Evolutionary conservation across 2,329 filamentous ascomycete species (phyloP), one percentile per base, ranked within the genome.

Genomic region (Fusarium sp.): DNA sequence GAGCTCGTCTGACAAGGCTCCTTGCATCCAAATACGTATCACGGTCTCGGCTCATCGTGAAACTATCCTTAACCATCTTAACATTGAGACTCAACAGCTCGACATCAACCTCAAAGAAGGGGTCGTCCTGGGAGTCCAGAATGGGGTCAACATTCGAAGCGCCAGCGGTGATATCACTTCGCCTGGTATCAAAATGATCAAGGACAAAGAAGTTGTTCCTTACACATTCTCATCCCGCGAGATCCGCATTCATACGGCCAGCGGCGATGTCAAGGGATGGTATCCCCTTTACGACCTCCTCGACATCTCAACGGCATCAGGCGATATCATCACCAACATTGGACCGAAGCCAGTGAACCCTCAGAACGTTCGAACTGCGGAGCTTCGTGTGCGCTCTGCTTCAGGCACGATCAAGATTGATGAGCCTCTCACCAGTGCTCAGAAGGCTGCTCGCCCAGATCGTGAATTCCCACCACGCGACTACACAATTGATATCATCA

Each of bases 261-360:
- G 85, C 3, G 85, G 85, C 12, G 55, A 77, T 19, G 83, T 89
- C 68, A 65, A 66, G 19, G 87, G 87, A 35, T 83, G 82, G 76
- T 88, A 85, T 80, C 85, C 87, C 2, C 79, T 89, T 3, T 86
- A 84, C 75, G 85, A 88, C 73, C 77, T 82, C 35, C 82, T 89
- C 18, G 78, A 80, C 23, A 76, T 88, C n/a, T 72, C 78, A 23
- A 83, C 84, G 12, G 79, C 80, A 1, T 85, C 86, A 0, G 87
- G 87, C 51, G 73, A 80, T 58, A 78, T 88, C 62, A 65, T 65
- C 21, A 79, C 82, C 7, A 80, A 79, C 38, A 78, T 89, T 59
- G 79, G 78, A 18, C 85, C 85, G 10, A 80, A 85, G 71, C 76
- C 79, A 1, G 82, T 73, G n/a, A 77, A 81, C 42, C 69, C 78